Conservation (phyloP, 2,329 filamentous ascomycete genomes). For the Colletotrichum tofieldiae region DNA sequence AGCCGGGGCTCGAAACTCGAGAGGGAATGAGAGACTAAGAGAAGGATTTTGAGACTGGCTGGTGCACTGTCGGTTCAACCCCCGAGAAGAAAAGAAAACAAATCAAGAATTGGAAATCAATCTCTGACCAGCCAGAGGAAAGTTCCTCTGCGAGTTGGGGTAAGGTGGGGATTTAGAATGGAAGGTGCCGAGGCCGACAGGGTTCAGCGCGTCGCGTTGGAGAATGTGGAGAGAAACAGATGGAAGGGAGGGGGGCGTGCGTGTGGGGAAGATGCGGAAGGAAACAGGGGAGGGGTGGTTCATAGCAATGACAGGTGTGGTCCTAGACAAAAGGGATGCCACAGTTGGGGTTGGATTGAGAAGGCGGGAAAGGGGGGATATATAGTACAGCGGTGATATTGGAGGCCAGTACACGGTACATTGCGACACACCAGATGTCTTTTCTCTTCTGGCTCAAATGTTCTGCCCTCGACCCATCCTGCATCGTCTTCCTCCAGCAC, state of each 20-base stretch:
- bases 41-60: not conserved
- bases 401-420: not conserved
- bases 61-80: not conserved
- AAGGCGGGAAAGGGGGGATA: not conserved
- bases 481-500: conserved; percentile 14
- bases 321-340: not conserved
- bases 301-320: not conserved
- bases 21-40: not conserved
- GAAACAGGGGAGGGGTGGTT: not conserved
- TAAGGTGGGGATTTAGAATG: conserved; percentile 38
- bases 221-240: conserved; percentile 35
- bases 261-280: conserved; percentile 29
- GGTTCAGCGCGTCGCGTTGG: conserved; percentile 29
- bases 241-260: conserved; percentile 20
- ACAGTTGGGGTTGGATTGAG: conserved; percentile 4
- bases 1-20: not conserved
- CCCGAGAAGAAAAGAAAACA: not conserved
- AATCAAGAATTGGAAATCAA: not conserved
- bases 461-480: conserved; percentile 7
- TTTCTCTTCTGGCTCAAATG: not conserved
- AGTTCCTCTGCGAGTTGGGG: conserved; percentile 21
- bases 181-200: conserved; percentile 31
- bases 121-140: not conserved
- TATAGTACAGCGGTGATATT: not conserved
- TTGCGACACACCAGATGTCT: not conserved